phyloP scores from a whole-genome alignment of 805 yeast species.

The Phaffomyces opuntiae region DNA sequence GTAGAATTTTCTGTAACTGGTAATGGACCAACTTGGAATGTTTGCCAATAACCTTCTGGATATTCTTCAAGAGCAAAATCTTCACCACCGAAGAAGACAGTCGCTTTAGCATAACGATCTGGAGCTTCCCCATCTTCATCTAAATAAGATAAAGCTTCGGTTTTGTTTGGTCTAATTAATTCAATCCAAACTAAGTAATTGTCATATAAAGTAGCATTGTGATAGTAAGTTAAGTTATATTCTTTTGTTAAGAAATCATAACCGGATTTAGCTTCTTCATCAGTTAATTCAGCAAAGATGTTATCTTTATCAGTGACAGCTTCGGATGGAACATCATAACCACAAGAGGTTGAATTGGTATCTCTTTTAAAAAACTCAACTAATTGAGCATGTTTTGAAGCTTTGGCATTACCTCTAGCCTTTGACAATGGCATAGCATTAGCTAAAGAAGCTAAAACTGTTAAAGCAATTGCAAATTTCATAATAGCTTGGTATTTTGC shows the following conservation, averaged over 20 bases:
- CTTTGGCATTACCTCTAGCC: neutral
- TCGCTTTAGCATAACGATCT: slow-evolving; percentile 18
- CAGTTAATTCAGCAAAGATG: slow-evolving; percentile 18
- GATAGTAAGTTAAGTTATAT: slow-evolving; percentile 16
- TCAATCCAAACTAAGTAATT: slow-evolving; percentile 22
- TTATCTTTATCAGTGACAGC: slow-evolving; percentile 14
- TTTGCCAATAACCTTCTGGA: slow-evolving; percentile 22
- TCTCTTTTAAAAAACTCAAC: neutral
- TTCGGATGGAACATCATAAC: slow-evolving; percentile 10
- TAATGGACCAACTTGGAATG: slow-evolving; percentile 20
- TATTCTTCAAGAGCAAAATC: slow-evolving; percentile 15
- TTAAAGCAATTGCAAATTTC: neutral
- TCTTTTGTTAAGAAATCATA: slow-evolving; percentile 9
- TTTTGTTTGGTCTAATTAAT: slow-evolving; percentile 21
- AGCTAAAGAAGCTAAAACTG: neutral
- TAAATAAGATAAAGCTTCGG: slow-evolving; percentile 20
- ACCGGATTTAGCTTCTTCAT: slow-evolving; percentile 16
- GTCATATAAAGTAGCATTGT: slow-evolving; percentile 17
- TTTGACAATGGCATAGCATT: neutral
- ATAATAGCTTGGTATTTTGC: neutral
- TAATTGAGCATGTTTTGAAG: neutral
- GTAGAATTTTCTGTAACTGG: slow-evolving; percentile 8
- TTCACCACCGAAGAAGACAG: slow-evolving; percentile 21
- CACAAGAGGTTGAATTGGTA: neutral
- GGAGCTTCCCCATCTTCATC: slow-evolving; percentile 18